Evolutionary conservation across 164 flowering plant genomes (phyloP), one percentile per base, ranked within the genome.

Genomic region (Liriodendron chinense): DNA sequence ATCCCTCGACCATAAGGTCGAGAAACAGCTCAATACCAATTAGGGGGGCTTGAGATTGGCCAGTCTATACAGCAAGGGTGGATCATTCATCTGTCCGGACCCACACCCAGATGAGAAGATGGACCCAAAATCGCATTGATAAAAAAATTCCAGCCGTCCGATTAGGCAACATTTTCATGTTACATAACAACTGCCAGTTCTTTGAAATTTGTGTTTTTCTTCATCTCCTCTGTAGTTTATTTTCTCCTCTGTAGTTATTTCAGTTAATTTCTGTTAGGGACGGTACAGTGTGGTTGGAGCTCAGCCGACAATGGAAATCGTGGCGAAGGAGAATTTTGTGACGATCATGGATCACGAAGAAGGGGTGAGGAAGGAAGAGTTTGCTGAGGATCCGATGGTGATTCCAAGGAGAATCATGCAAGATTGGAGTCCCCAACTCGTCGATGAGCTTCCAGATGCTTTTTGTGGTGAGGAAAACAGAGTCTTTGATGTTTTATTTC

Each of bases 211-310:
- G 59, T 53, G 59, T 53, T 53, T 53, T n/a, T n/a, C n/a, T n/a
- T 12, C 59, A 16, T 53, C 18, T 53, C 18, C 16, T 53, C 13
- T 53, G 59, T 16, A 12, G 3, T 53, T 53, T 53, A 12, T 53
- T 53, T 53, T 9, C 9, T 48, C 9, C 53, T 48, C 10, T 49
- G 9, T 49, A 9, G 4, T 21, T 48, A 34, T 20, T 63, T 65
- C 69, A 66, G n/a, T 13, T 53, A 7, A 53, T 53, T 77, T 70
- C 48, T 63, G 53, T 28, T 79, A 94, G 97, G 98, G 96, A 16
- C 87, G 97, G 1, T 94, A 87, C 67, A 94, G 97, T 75, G 87
- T 89, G 25, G 83, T 92, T 48, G 98, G 97, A 67, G 88, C 90
- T 65, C 89, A 89, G 34, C 98, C 98, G 18, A 49, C 82, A 20